phyloP scores from a whole-genome alignment of 2,329 filamentous ascomycete species.

The Hypoxylon sp. region DNA sequence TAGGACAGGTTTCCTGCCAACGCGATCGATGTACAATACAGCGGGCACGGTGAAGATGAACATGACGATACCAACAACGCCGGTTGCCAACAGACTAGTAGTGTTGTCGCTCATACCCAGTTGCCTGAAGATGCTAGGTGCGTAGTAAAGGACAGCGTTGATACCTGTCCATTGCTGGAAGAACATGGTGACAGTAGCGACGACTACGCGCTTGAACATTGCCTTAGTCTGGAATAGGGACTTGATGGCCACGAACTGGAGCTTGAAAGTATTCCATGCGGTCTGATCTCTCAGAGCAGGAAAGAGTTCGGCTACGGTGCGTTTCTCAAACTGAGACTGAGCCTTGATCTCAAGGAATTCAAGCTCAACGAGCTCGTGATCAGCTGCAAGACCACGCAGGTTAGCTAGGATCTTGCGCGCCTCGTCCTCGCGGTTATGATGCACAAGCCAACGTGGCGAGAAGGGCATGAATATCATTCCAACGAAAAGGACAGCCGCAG shows the following conservation, averaged over 20 bases:
- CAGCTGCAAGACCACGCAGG: slow-evolving; percentile 72
- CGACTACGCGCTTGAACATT: slow-evolving; percentile 76
- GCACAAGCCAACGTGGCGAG: slow-evolving; percentile 81
- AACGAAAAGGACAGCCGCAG: slow-evolving; percentile 74
- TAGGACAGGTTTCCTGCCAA: slow-evolving; percentile 74
- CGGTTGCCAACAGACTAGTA: slow-evolving; percentile 75
- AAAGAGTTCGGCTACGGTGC: slow-evolving; percentile 76
- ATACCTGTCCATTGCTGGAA: slow-evolving; percentile 69
- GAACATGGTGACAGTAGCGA: slow-evolving; percentile 75
- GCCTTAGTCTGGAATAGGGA: slow-evolving; percentile 75
- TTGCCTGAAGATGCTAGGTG: slow-evolving; percentile 77
- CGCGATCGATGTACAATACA: slow-evolving; percentile 75
- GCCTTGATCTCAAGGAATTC: slow-evolving; percentile 90
- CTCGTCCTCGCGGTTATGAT: slow-evolving; percentile 74
- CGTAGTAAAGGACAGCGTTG: slow-evolving; percentile 77
- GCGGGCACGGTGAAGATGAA: slow-evolving; percentile 77
- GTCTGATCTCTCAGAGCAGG: slow-evolving; percentile 74
- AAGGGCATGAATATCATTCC: slow-evolving; percentile 88
- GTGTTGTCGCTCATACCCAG: slow-evolving; percentile 70
- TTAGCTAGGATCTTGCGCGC: slow-evolving; percentile 73
- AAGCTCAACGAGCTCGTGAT: slow-evolving; percentile 78
- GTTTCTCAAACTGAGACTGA: slow-evolving; percentile 82
- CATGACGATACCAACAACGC: slow-evolving; percentile 79
- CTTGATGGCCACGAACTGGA: slow-evolving; percentile 77
- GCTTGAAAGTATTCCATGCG: slow-evolving; percentile 73